Conservation (phyloP, 129 eudicot genomes). For the Flaveria sonorensis region DNA sequence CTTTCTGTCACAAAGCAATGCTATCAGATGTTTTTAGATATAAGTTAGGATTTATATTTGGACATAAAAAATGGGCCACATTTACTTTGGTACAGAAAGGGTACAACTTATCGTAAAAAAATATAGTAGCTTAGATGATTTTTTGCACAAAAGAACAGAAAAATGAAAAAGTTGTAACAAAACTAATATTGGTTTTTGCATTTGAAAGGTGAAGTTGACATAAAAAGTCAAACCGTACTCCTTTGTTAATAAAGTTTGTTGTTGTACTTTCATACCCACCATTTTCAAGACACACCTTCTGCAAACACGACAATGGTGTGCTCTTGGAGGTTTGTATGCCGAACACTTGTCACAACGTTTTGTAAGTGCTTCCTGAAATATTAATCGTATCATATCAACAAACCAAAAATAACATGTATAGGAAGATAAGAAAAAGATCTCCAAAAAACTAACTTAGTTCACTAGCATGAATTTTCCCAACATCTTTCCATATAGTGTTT, state of each 20-base stretch:
- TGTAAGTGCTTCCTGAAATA: slow-evolving; percentile 53
- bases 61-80: background rate
- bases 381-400: slow-evolving; percentile 10
- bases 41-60: background rate
- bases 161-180: background rate
- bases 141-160: background rate
- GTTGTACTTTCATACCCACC: slow-evolving; percentile 51
- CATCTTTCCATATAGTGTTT: background rate
- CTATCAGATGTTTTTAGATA: background rate
- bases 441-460: background rate
- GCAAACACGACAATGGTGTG: slow-evolving; percentile 92
- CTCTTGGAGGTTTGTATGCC: slow-evolving; percentile 70
- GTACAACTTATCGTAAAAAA: background rate
- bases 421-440: background rate
- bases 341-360: slow-evolving; percentile 69
- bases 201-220: slow-evolving; percentile 24
- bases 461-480: background rate
- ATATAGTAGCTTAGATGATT: background rate
- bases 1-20: background rate
- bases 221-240: slow-evolving; percentile 5
- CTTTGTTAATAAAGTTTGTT: background rate
- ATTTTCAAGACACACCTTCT: slow-evolving; percentile 78
- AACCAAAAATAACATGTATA: slow-evolving; percentile 5
- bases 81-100: background rate
- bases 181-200: slow-evolving; percentile 3